Percentiles rank a stretch among this genome's conserved stretches.
phyloP scores from a whole-genome alignment of 768 basidiomycete species.

The Phaeotremella fagi region DNA sequence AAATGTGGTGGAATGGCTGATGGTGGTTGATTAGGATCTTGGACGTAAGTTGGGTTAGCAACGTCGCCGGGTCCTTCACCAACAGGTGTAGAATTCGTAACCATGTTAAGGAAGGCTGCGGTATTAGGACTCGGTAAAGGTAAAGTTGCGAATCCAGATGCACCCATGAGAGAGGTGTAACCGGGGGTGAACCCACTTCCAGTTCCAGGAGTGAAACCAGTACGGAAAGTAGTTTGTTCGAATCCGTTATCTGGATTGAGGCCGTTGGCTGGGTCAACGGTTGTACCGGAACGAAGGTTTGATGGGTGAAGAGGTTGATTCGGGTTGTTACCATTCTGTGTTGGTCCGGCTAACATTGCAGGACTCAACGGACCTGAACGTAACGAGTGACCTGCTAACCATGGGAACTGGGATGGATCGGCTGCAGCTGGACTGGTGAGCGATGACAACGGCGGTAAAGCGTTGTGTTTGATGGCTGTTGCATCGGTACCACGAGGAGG shows the following conservation, averaged over 20 bases:
- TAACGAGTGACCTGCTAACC: constrained; percentile 64
- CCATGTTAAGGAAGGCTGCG: constrained; percentile 85
- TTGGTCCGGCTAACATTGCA: constrained; percentile 90
- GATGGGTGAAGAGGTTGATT: constrained; percentile 29
- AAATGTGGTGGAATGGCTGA: constrained; percentile 37
- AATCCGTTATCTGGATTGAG: not conserved
- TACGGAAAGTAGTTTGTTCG: constrained; percentile 65
- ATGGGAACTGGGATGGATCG: constrained; percentile 47
- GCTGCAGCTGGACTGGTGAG: constrained; percentile 44
- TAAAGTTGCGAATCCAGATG: constrained; percentile 59
- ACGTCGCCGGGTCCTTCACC: constrained; percentile 23
- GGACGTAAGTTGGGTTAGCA: constrained; percentile 9
- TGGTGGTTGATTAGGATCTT: constrained; percentile 9
- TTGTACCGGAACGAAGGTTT: not conserved
- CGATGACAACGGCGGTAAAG: constrained; percentile 45
- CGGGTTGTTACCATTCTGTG: constrained; percentile 44
- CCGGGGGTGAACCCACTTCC: constrained; percentile 71
- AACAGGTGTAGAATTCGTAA: constrained; percentile 59
- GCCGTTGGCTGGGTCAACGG: constrained; percentile 14
- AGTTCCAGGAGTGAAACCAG: constrained; percentile 69
- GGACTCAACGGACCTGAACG: constrained; percentile 91
- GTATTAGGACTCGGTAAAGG: constrained; percentile 83
- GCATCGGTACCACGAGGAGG: constrained; percentile 51
- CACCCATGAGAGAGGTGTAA: constrained; percentile 50
- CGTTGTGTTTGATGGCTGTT: constrained; percentile 37